Base-by-base conservation (phyloP, 495 filamentous ascomycete species). In the Thozetella sp. region DNA sequence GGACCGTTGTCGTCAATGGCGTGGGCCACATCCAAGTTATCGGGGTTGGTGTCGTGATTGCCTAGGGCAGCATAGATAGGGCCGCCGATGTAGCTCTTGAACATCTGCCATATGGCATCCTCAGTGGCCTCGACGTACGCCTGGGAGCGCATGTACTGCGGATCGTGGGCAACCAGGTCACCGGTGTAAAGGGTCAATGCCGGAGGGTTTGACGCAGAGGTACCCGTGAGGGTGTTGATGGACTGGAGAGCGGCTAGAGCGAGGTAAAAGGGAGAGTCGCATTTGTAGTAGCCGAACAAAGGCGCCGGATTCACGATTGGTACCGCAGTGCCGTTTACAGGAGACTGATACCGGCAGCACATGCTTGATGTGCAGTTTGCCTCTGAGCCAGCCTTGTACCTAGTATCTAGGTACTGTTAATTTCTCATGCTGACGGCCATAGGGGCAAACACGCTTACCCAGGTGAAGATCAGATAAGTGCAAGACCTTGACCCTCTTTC, bases 381-480 rank as follows among this genome's bases (percentile, higher is more conserved):
- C 61, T 88, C 85, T 0, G 83, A 80, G 3, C 71, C 75, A 55
- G 81, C 80, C 10, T 72, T 67, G 65, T 84, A 87, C 45, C 84
- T 71, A 20, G 85, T 78, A 73, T 88, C 85, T 67, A n/a, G 2
- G 25, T 2, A n/a, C 22, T 22, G 26, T n/a, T 37, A 20, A 12
- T 15, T 51, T 13, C 25, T 55, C 22, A 25, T 15, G 2, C 3
- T 20, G 13, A 20, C n/a, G n/a, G 23, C 30, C 17, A n/a, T 43
- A 11, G 6, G 19, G n/a, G 22, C 12, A 4, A 53, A 11, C 9
- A 15, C 13, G 25, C 64, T 61, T 24, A 62, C 64, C 64, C 4
- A 88, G 70, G 61, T 87, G 85, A 46, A 87, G 78, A 59, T 88
- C 85, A 0, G 82, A 85, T 61, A 88, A 58, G 65, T 87, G 85